Evolutionary conservation across 1,284 basidiomycete species (phyloP).

Genomic region (Malassezia equina): DNA sequence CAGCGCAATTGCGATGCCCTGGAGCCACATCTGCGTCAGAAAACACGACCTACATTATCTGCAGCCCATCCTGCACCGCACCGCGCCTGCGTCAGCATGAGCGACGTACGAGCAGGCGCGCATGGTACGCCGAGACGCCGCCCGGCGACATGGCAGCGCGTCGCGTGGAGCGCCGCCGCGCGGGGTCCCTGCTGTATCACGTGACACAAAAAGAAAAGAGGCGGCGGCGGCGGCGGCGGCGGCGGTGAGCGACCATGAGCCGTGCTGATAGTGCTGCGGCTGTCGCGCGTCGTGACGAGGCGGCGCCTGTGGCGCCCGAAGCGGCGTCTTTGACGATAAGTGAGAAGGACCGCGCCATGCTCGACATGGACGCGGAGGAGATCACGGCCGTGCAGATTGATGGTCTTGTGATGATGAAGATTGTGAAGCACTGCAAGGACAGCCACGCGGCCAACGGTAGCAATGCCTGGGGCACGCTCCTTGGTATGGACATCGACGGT

Average conservation of each 20-base stretch:
- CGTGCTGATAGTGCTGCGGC: conserved; percentile 9
- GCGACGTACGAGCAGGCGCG: conserved; percentile 22
- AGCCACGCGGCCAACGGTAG: conserved; percentile 31
- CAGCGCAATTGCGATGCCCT: conserved; percentile 67
- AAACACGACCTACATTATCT: conserved; percentile 20
- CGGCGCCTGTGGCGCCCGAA: not conserved
- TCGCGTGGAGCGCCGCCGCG: not conserved
- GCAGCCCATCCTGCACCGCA: conserved; percentile 41
- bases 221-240: not conserved
- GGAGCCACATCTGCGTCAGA: conserved; percentile 37
- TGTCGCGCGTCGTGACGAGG: conserved; percentile 14
- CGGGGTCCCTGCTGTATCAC: not conserved
- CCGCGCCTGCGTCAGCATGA: not conserved
- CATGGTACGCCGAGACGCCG: conserved; percentile 30
- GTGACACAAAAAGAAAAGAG: conserved; percentile 5
- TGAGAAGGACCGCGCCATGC: conserved; percentile 21
- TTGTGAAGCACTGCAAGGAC: conserved; percentile 47
- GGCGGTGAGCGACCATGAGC: conserved; percentile 14
- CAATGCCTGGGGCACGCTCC: conserved; percentile 37
- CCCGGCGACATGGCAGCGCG: not conserved
- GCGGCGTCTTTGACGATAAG: not conserved
- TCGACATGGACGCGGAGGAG: conserved; percentile 36
- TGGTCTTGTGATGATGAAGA: conserved; percentile 45
- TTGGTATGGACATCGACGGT: conserved; percentile 43
- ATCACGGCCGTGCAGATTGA: conserved; percentile 43